Percentiles rank a stretch among this genome's conserved stretches.
Evolutionary conservation across 129 eudicot genomes (phyloP).

Genomic region (Flaveria ramosissima): DNA sequence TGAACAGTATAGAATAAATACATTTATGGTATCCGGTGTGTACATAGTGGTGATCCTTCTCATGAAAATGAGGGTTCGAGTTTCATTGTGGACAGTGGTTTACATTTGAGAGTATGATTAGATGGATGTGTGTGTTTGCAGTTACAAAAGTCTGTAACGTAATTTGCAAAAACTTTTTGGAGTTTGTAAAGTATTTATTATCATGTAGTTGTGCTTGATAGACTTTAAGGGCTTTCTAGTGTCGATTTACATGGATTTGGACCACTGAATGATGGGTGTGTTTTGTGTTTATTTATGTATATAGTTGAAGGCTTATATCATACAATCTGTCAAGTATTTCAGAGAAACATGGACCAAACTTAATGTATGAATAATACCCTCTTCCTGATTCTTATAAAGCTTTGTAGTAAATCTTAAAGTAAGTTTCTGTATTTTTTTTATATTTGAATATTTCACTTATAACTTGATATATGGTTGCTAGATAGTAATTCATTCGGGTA

Average conservation of each 20-base stretch:
- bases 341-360: conserved; percentile 7
- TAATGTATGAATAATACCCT: conserved; percentile 3
- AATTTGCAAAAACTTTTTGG: no score
- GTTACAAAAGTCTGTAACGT: no score
- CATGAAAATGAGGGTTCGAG: no score
- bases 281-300: conserved; percentile 5
- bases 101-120: no score
- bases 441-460: conserved; percentile 16
- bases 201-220: background rate
- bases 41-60: no score
- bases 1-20: background rate
- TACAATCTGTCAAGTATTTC: background rate
- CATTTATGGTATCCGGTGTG: background rate
- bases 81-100: no score
- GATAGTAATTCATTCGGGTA: conserved; percentile 76
- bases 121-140: no score
- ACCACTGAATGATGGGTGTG: background rate
- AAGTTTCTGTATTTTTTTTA: background rate
- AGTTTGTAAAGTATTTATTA: no score
- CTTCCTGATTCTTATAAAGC: background rate
- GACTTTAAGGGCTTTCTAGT: conserved; percentile 5
- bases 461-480: conserved; percentile 29
- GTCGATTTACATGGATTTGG: conserved; percentile 12
- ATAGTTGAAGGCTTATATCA: conserved; percentile 10
- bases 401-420: background rate